These are phyloP conservation scores for Capsella bursapastoris DNA, from an alignment of 345 rosid species.

Conservation along the genomic window DNA sequence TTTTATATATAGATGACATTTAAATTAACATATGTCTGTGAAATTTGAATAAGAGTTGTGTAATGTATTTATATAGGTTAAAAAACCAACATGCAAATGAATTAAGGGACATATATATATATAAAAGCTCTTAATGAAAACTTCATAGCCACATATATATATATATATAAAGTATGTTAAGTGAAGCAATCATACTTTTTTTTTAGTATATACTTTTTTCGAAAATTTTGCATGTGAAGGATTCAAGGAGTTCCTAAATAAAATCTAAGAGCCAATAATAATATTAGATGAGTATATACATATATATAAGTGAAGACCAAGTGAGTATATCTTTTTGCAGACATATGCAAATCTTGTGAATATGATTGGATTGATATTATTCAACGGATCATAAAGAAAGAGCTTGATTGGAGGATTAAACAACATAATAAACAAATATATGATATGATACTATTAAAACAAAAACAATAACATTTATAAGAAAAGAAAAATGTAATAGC, in stretches of 20 bases:
- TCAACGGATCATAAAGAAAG: constrained; percentile 49
- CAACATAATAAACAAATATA: constrained; percentile 31
- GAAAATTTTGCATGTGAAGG: constrained; percentile 22
- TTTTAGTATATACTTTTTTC: not conserved
- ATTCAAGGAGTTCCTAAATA: constrained; percentile 36
- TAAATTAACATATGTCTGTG: not conserved
- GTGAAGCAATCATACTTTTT: constrained; percentile 27
- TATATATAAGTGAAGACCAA: constrained; percentile 32
- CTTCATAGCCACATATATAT: not conserved
- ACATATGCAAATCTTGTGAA: constrained; percentile 50
- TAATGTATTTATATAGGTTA: not conserved
- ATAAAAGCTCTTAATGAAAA: constrained; percentile 9
- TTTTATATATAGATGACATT: not conserved
- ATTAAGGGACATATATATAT: not conserved
- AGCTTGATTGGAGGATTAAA: constrained; percentile 43
- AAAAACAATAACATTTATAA: not conserved
- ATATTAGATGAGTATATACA: constrained; percentile 19
- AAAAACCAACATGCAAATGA: constrained; percentile 20
- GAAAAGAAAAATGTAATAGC: not conserved
- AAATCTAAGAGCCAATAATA: constrained; percentile 44
- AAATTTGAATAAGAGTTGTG: constrained; percentile 1
- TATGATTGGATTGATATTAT: constrained; percentile 44
- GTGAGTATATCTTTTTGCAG: constrained; percentile 46
- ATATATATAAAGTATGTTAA: constrained; percentile 1
- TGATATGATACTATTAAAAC: constrained; percentile 10